phyloP scores from a whole-genome alignment of 2,329 filamentous ascomycete species.

The Aspergillus sp. region DNA sequence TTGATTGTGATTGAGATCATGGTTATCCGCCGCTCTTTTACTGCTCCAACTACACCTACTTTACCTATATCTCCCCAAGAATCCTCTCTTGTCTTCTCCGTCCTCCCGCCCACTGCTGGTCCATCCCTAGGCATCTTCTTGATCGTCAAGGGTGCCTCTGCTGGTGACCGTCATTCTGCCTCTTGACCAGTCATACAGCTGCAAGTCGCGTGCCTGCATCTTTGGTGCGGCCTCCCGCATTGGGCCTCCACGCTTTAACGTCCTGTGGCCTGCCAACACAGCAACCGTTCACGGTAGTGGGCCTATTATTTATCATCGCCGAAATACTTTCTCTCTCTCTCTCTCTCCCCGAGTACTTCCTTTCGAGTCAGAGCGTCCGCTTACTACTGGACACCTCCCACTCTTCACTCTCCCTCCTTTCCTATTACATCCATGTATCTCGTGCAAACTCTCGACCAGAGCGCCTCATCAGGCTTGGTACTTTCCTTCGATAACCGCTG shows the following conservation, averaged over 20 bases:
- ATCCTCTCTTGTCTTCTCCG: background rate
- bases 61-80: too few relatives aligned
- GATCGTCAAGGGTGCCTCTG: background rate
- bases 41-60: background rate
- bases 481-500: conserved; percentile 16
- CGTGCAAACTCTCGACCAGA: conserved; percentile 40
- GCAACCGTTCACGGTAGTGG: conserved; percentile 7
- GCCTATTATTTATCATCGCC: conserved; percentile 12
- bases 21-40: conserved; percentile 1
- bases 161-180: background rate
- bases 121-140: background rate
- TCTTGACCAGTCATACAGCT: background rate
- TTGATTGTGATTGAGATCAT: conserved; percentile 12
- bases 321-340: conserved; percentile 5
- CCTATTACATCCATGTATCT: conserved; percentile 38
- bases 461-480: conserved; percentile 38
- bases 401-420: background rate
- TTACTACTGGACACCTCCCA: background rate
- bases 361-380: background rate
- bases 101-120: background rate
- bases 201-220: conserved; percentile 25
- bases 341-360: conserved; percentile 7
- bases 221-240: conserved; percentile 19
- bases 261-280: conserved; percentile 23
- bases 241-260: conserved; percentile 14